These are phyloP conservation scores for Starmerella davenportii DNA, from an alignment of 805 yeast genomes.

Conservation along the genomic window DNA sequence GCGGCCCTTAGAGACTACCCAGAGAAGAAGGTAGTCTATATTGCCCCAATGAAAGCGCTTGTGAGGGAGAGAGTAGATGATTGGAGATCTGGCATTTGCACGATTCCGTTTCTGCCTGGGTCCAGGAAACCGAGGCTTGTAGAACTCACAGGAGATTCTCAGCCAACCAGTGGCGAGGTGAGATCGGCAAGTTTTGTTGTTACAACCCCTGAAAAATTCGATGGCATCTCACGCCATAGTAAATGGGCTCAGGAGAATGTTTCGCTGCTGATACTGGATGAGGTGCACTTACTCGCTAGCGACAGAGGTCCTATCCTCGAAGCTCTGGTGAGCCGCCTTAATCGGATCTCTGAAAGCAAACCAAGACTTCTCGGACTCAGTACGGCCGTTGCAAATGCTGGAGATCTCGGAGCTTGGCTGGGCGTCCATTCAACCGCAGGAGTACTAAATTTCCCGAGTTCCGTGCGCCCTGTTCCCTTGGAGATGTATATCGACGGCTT, in stretches of 20 bases:
- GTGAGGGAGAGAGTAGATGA: constrained; percentile 72
- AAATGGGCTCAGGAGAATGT: constrained; percentile 70
- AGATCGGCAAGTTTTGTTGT: constrained; percentile 55
- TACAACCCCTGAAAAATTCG: constrained; percentile 76
- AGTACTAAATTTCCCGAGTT: constrained; percentile 59
- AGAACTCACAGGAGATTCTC: constrained; percentile 68
- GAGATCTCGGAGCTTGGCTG: constrained; percentile 74
- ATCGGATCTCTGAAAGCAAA: constrained; percentile 45
- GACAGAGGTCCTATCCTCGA: constrained; percentile 77
- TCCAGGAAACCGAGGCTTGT: constrained; percentile 30
- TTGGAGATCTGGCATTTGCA: constrained; percentile 33
- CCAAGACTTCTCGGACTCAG: constrained; percentile 60
- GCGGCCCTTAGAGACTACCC: constrained; percentile 78
- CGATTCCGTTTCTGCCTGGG: constrained; percentile 12
- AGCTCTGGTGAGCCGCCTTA: constrained; percentile 80
- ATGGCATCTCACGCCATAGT: constrained; percentile 53
- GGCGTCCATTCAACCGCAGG: constrained; percentile 42
- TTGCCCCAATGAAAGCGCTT: constrained; percentile 80
- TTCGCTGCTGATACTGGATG: constrained; percentile 68
- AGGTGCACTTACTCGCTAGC: constrained; percentile 64
- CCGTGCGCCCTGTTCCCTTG: constrained; percentile 71
- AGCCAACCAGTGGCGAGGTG: constrained; percentile 52
- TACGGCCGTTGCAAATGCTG: constrained; percentile 72
- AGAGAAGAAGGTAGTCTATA: constrained; percentile 60
- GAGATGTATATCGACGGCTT: constrained; percentile 79